Conservation (phyloP, 1,139 yeast genomes). For the Pichia kudriavzevii region DNA sequence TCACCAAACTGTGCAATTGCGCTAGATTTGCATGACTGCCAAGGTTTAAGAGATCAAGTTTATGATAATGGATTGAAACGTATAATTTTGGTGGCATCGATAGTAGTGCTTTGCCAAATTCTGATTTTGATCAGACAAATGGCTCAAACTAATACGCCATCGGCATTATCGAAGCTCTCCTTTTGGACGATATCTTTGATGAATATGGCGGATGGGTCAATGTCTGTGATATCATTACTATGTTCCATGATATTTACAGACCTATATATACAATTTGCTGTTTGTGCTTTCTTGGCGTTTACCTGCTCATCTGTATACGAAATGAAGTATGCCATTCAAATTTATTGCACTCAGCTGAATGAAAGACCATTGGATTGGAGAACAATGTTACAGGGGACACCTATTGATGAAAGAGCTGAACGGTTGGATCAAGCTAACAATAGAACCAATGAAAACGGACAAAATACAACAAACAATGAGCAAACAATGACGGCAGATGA, state of each 20-base stretch:
- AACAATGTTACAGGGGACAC: conserved; percentile 52
- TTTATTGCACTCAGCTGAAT: conserved; percentile 64
- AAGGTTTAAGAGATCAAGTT: conserved; percentile 54
- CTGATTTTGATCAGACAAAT: conserved; percentile 55
- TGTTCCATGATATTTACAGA: conserved; percentile 48
- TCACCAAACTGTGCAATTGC: conserved; percentile 85
- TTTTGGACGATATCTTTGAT: conserved; percentile 52
- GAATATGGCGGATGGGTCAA: conserved; percentile 59
- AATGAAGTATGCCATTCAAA: conserved; percentile 62
- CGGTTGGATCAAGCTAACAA: conserved; percentile 16
- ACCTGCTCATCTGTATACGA: conserved; percentile 72
- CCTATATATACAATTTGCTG: conserved; percentile 58
- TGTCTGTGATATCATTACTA: conserved; percentile 55
- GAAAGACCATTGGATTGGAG: conserved; percentile 62
- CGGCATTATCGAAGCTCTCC: conserved; percentile 64
- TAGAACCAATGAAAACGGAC: conserved; percentile 3
- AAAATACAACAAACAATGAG: conserved; percentile 1
- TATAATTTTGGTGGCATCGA: conserved; percentile 42
- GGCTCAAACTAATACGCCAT: conserved; percentile 68
- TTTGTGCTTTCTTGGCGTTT: conserved; percentile 63
- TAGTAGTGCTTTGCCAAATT: conserved; percentile 42
- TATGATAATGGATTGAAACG: conserved; percentile 36
- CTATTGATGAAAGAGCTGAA: conserved; percentile 29
- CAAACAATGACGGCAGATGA: conserved; percentile 20
- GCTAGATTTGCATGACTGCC: conserved; percentile 35